Evolutionary conservation across 441 rosid species (phyloP).

Genomic region (Erysimum cheiri): DNA sequence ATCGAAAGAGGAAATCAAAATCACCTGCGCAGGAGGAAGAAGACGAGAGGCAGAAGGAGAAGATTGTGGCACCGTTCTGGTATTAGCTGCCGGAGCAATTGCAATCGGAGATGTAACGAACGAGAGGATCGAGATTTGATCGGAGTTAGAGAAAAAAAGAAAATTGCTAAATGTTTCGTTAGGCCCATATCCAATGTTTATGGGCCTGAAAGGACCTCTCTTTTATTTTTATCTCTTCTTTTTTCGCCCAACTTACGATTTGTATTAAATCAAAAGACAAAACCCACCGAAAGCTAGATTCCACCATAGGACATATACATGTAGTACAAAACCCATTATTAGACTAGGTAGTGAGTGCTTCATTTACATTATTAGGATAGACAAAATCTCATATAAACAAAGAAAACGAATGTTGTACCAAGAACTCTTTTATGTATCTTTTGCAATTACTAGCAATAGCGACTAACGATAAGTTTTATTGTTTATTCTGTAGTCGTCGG

Average conservation of each 20-base stretch:
- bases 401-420: neutral
- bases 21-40: constrained; percentile 7
- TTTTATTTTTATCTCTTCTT: neutral
- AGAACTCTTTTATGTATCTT: neutral
- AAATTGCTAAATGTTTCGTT: neutral
- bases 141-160: neutral
- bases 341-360: neutral
- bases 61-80: constrained; percentile 1
- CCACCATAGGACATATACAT: neutral
- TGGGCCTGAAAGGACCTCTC: constrained; percentile 3
- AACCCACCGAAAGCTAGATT: neutral
- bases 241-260: neutral
- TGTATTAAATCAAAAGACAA: neutral
- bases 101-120: constrained; percentile 6
- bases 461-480: neutral
- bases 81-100: neutral
- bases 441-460: no score
- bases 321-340: neutral
- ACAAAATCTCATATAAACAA: neutral
- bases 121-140: constrained; percentile 7
- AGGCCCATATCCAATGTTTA: neutral
- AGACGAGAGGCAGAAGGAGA: neutral
- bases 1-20: neutral
- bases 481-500: neutral
- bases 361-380: no score